Evolutionary conservation across 495 filamentous ascomycete genomes (phyloP), one percentile per base, ranked within the genome.

Genomic region (Lasiosphaeria hispida): DNA sequence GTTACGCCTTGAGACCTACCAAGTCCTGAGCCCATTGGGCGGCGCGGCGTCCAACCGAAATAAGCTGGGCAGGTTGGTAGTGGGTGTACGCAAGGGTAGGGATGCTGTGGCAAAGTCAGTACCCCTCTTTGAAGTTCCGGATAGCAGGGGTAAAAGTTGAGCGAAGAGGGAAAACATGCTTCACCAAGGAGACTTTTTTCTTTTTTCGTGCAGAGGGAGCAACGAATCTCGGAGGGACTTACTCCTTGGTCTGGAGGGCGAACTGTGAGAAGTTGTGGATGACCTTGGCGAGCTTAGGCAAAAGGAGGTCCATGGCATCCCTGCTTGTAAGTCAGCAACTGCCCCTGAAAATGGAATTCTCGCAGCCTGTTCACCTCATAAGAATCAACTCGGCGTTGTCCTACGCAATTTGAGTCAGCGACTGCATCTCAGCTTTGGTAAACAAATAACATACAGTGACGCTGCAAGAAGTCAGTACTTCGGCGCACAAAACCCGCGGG

Each of bases 331-430:
- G 59, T 36, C 14, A 65, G n/a, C 11, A 61, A 47, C n/a, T 62
- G 47, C 17, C 39, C 39, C 10, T 41, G 19, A 36, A 18, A 7
- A 45, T 15, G 1, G 34, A 35, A 3, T 61, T 53, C 45, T 76
- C 84, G 50, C 23, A 30, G 5, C 23, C 23, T 30, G 2, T 7
- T 41, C 10, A 41, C 39, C 91, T 83, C 54, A 92, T 76, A 69
- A 96, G 85, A 63, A 96, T 93, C 44, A 96, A 73, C 63, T 97
- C 93, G 30, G 89, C 86, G 61, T 96, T 96, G 69, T 97, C 93
- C 47, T 89, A 92, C 48, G 77, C 83, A 61, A 35, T 42, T 40
- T 11, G 2, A 2, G 45, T 61, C 8, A 62, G 72, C 37, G 1
- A 2, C 6, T 38, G 18, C 23, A 30, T 30, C 23, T 30, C 23